Base-by-base conservation (phyloP, 2,329 filamentous ascomycete genomes). In the Aspergillus carbonarius region DNA sequence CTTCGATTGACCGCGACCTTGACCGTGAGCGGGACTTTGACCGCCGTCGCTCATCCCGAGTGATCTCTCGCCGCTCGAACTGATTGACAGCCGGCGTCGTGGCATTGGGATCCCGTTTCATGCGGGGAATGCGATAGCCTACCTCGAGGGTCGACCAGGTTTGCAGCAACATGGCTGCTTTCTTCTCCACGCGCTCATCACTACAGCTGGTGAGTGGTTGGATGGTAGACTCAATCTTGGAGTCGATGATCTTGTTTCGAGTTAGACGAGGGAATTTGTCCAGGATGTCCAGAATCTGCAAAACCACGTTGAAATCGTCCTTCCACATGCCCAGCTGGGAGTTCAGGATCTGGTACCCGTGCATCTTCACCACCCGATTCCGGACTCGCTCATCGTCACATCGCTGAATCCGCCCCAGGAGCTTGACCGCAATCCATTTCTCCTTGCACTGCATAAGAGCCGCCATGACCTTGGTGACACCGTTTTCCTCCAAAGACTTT, bases 401-500 rank as follows among this genome's bases (percentile, higher is more conserved):
- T 40, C 85, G 84, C 75, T 96, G 91, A 62, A 99, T 92, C 54
- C 95, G 93, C 66, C 88, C 85, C 60, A 99, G 85, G 57, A 99
- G 81, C 78, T 98, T 98, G 77, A 97, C 92, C 2, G 91, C 92
- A 75, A 99, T 97, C 95, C 95, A 99, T 77, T 97, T 97, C 82
- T 99, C 95, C 77, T 96, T 96, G 82, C 92, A 96, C 75, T 97
- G 93, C 87, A 96, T 93, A 59, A 99, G 85, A 54, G 92, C 89
- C 23, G 93, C 93, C 92, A 97, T 96, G 75, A 97, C 92, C 77
- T 96, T 96, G 69, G 89, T 91, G 61, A 96, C 92, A 62, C 90
- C 91, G 59, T 89, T 86, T 69, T 95, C 91, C 64, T 92, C 88
- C 60, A 97, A 83, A 49, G 85, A 87, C 70, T 88, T 90, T 53